phyloP scores from a whole-genome alignment of 2,329 filamentous ascomycete species.

The Zymoseptoria passerinii region DNA sequence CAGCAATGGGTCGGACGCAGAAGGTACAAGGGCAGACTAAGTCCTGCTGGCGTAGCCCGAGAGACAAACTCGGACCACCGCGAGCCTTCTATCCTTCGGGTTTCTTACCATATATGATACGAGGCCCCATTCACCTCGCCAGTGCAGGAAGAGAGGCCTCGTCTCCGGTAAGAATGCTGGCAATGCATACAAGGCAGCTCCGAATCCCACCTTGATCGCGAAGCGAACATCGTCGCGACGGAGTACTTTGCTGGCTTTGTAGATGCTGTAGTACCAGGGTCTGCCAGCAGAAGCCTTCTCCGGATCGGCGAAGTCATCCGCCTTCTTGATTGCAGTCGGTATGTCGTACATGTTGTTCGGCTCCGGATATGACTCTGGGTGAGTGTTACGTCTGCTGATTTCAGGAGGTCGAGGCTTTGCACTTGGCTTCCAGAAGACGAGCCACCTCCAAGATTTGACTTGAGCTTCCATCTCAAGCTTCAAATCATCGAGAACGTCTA shows the following conservation, averaged over 20 bases:
- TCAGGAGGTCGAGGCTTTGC: constrained; percentile 1
- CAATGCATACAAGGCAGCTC: constrained; percentile 79
- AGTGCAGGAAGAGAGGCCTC: constrained; percentile 71
- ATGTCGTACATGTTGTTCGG: constrained; percentile 18
- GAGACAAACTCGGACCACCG: too few relatives aligned
- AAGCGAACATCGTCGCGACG: constrained; percentile 63
- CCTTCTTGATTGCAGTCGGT: constrained; percentile 23
- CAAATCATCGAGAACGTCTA: constrained; percentile 77
- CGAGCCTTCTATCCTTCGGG: too few relatives aligned
- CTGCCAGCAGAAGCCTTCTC: constrained; percentile 16
- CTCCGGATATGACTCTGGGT: constrained; percentile 21
- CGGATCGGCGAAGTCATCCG: constrained; percentile 25
- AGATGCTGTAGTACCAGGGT: constrained; percentile 41
- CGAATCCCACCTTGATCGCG: constrained; percentile 86
- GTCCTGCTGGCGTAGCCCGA: too few relatives aligned
- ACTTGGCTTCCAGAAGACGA: constrained; percentile 60
- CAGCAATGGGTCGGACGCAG: too few relatives aligned
- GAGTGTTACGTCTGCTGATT: constrained; percentile 11
- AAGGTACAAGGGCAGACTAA: too few relatives aligned
- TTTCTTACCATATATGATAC: constrained; percentile 72
- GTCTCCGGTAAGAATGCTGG: constrained; percentile 77
- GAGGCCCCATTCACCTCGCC: constrained; percentile 94
- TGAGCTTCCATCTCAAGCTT: constrained; percentile 57
- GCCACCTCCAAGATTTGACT: constrained; percentile 68
- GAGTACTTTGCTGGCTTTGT: constrained; percentile 49